phyloP scores from a whole-genome alignment of 345 rosid genomes.

The Erodium maritimum region DNA sequence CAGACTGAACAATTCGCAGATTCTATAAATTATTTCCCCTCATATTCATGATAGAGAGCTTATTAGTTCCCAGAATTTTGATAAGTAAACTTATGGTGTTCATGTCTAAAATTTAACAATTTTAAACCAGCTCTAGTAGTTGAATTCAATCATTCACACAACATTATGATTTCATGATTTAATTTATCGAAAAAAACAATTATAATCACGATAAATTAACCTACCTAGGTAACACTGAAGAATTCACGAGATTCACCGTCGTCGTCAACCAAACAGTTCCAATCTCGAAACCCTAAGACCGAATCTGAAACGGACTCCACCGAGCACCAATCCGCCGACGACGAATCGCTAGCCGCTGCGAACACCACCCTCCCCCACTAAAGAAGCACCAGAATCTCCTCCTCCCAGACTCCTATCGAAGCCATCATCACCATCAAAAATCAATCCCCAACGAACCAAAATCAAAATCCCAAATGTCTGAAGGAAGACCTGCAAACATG shows the following conservation, averaged over 20 bases:
- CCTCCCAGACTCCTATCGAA: background rate
- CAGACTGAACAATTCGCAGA: no score
- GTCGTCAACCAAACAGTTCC: slow-evolving; percentile 20
- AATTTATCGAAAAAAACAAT: background rate
- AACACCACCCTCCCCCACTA: slow-evolving; percentile 23
- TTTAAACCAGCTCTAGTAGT: no score
- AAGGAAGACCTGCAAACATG: no score
- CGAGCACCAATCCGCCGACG: slow-evolving; percentile 25
- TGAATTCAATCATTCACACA: no score
- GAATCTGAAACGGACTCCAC: slow-evolving; percentile 28
- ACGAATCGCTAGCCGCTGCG: slow-evolving; percentile 23
- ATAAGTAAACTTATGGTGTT: no score
- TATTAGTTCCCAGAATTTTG: background rate
- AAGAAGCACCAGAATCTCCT: slow-evolving; percentile 24
- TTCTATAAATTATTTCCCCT: no score
- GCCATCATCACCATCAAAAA: background rate
- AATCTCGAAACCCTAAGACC: slow-evolving; percentile 42
- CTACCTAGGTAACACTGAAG: slow-evolving; percentile 56
- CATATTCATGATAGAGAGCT: no score
- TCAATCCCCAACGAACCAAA: slow-evolving; percentile 4
- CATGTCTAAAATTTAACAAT: no score
- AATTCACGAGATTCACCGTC: slow-evolving; percentile 21
- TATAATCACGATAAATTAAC: background rate
- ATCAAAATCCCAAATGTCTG: slow-evolving; percentile 2
- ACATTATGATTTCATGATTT: no score